Percentiles rank a stretch among this genome's conserved stretches.
These are phyloP conservation scores for Tillandsia fasciculata DNA, from an alignment of 176 grass and related monocot species.

Conservation along the genomic window DNA sequence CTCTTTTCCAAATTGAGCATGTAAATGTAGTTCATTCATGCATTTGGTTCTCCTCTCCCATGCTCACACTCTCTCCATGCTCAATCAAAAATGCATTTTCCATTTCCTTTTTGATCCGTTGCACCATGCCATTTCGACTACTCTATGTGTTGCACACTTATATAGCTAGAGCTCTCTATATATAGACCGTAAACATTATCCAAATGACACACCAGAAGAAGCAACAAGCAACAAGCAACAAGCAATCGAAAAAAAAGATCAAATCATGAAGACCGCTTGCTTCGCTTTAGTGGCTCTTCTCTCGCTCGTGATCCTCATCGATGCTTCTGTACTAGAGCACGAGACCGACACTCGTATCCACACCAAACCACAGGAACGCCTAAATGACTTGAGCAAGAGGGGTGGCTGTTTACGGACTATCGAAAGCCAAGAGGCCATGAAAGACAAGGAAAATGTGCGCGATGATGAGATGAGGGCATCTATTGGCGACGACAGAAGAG, in stretches of 20 bases:
- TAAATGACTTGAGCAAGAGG: background rate
- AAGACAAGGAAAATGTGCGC: background rate
- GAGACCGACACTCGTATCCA: background rate
- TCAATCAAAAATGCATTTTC: background rate
- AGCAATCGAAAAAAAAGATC: background rate
- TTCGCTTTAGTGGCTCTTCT: background rate
- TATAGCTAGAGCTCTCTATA: background rate
- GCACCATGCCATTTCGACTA: background rate
- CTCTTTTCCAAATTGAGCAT: background rate
- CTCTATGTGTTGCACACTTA: background rate
- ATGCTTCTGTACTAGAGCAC: background rate
- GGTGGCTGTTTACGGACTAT: background rate
- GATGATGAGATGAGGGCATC: no score
- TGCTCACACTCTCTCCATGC: slow-evolving; percentile 1
- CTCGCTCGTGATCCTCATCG: background rate
- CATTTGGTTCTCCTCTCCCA: background rate
- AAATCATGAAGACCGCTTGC: background rate
- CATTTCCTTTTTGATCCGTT: background rate
- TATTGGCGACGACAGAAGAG: background rate
- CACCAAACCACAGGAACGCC: background rate
- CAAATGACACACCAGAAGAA: background rate
- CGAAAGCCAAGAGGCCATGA: no score
- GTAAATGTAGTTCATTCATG: background rate
- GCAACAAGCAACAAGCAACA: background rate
- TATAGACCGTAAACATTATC: background rate